A percentile compares a stretch with the other conserved stretches of the same genome.
Evolutionary conservation across 345 rosid species (phyloP).

Genomic region (Eucalyptus polyanthemos): DNA sequence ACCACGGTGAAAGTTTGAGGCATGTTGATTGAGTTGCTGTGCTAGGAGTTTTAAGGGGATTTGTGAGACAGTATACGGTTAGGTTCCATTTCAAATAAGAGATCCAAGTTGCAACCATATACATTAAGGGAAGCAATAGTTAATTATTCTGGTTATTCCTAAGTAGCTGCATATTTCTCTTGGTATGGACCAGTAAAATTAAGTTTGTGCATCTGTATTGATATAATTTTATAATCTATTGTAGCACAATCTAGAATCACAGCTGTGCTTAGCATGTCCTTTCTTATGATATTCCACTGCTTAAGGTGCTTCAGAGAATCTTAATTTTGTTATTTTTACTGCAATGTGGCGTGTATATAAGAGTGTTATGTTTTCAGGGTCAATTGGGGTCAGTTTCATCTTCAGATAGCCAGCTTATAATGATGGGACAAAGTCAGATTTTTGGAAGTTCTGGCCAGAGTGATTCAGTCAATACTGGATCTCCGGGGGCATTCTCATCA

Average conservation of each 20-base stretch:
- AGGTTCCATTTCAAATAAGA: not conserved
- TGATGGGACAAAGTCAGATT: slow-evolving; percentile 35
- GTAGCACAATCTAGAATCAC: not conserved
- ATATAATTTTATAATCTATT: not conserved
- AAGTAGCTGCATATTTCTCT: not conserved
- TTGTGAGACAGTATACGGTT: not conserved
- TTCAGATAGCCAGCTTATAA: slow-evolving; percentile 57
- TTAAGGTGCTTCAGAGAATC: not conserved
- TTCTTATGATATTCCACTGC: not conserved
- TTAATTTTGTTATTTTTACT: not conserved
- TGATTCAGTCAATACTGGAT: slow-evolving; percentile 41
- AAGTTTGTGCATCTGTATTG: not conserved
- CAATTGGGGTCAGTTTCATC: slow-evolving; percentile 82
- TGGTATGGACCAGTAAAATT: not conserved
- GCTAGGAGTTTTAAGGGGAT: not conserved
- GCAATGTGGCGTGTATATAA: not conserved
- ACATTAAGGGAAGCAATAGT: not conserved
- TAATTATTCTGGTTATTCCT: not conserved
- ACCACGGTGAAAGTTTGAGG: not conserved
- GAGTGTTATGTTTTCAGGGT: slow-evolving; percentile 34
- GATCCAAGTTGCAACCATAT: not conserved
- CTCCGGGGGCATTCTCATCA: slow-evolving; percentile 52
- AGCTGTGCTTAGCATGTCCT: not conserved
- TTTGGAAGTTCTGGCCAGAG: slow-evolving; percentile 53
- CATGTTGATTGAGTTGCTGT: not conserved